Evolutionary conservation across 192 early-diverging fungal genomes (phyloP).

Genomic region (Bifiguratus adelaidae): DNA sequence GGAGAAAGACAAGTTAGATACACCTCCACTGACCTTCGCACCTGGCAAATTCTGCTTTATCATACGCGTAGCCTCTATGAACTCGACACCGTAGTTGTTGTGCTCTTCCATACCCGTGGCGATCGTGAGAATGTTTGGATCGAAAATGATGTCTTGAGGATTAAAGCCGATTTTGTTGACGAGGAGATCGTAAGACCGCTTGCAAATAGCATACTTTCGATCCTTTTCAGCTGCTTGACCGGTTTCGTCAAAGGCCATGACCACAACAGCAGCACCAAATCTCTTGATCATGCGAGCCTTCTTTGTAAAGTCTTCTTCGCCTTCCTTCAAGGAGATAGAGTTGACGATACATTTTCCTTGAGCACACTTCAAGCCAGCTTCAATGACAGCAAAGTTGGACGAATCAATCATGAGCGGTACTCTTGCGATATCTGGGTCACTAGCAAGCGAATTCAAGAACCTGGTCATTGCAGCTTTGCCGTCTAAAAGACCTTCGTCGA

Average conservation of each 20-base stretch:
- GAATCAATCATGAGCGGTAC: slow-evolving; percentile 93
- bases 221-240: slow-evolving; percentile 82
- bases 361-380: slow-evolving; percentile 89
- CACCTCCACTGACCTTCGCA: slow-evolving; percentile 91
- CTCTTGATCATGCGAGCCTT: slow-evolving; percentile 82
- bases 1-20: slow-evolving; percentile 96
- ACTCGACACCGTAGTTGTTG: slow-evolving; percentile 93
- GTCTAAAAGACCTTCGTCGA: slow-evolving; percentile 95
- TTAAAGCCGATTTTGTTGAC: slow-evolving; percentile 60
- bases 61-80: slow-evolving; percentile 62
- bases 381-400: slow-evolving; percentile 94
- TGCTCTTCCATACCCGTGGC: slow-evolving; percentile 97
- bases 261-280: slow-evolving; percentile 91
- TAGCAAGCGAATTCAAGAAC: slow-evolving; percentile 89
- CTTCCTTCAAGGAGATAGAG: slow-evolving; percentile 93
- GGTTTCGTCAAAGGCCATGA: slow-evolving; percentile 95
- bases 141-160: slow-evolving; percentile 43
- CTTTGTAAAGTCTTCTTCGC: slow-evolving; percentile 83
- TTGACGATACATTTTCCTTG: slow-evolving; percentile 99
- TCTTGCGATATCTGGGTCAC: slow-evolving; percentile 83
- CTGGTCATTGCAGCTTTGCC: slow-evolving; percentile 88
- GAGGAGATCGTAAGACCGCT: slow-evolving; percentile 82
- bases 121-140: slow-evolving; percentile 95
- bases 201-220: slow-evolving; percentile 85
- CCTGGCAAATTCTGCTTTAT: slow-evolving; percentile 80